phyloP scores from a whole-genome alignment of 768 basidiomycete species.

The Galerina marginata region DNA sequence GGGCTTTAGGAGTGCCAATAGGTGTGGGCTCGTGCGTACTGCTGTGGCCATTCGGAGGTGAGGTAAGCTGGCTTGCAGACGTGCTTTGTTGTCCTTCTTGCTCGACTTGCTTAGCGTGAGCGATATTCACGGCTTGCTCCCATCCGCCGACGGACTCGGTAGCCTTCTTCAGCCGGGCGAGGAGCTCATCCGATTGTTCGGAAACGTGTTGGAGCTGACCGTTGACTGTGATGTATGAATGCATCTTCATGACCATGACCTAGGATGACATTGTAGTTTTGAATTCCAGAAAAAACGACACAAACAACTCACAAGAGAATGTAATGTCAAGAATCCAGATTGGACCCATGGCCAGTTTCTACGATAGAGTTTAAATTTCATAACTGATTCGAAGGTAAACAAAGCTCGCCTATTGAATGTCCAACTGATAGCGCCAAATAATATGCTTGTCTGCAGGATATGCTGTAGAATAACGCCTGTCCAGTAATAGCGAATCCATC shows the following conservation, averaged over 20 bases:
- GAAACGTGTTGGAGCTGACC: constrained; percentile 72
- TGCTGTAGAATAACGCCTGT: constrained; percentile 83
- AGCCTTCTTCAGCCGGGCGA: constrained; percentile 50
- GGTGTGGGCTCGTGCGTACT: constrained; percentile 37
- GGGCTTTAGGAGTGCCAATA: constrained; percentile 47
- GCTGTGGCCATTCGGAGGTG: constrained; percentile 16
- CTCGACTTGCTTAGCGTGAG: constrained; percentile 49
- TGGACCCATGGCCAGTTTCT: constrained; percentile 99
- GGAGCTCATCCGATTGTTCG: constrained; percentile 48
- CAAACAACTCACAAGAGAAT: constrained; percentile 66
- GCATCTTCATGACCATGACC: constrained; percentile 95
- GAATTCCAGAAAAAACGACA: not conserved
- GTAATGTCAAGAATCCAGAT: constrained; percentile 86
- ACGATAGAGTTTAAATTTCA: constrained; percentile 2
- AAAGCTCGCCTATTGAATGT: constrained; percentile 77
- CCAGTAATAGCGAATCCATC: constrained; percentile 85
- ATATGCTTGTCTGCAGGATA: constrained; percentile 70
- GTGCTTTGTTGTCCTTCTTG: constrained; percentile 33
- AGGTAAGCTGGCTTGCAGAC: constrained; percentile 13
- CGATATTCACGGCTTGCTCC: constrained; percentile 61
- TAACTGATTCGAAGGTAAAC: not conserved
- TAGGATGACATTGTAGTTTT: constrained; percentile 23
- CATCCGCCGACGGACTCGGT: constrained; percentile 66
- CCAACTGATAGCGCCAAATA: constrained; percentile 83
- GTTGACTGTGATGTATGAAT: constrained; percentile 91